Conservation (phyloP, 148 eudicot genomes). For the Heliamphora exappendiculata region DNA sequence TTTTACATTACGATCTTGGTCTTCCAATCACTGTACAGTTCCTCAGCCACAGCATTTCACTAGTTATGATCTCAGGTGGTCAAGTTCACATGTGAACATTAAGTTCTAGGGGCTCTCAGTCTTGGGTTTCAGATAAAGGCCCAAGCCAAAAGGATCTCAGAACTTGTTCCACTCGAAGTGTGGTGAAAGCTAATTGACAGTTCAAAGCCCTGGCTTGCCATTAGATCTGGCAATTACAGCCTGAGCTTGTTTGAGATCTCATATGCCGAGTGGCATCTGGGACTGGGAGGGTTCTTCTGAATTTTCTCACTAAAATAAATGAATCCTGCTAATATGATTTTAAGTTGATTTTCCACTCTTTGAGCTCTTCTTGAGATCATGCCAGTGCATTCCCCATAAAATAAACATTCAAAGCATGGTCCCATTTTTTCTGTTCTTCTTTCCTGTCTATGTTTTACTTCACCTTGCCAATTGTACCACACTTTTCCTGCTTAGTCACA, state of each 20-base stretch:
- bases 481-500: not conserved
- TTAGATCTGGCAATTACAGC: not conserved
- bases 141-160: not conserved
- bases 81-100: not conserved
- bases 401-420: not conserved
- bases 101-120: not conserved
- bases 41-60: not conserved
- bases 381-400: not conserved
- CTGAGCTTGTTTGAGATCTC: not conserved
- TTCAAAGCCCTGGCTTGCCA: not conserved
- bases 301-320: not conserved
- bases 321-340: not conserved
- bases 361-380: not conserved
- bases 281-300: slow-evolving; percentile 1
- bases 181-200: not conserved
- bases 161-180: not conserved
- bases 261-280: slow-evolving; percentile 1
- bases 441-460: not conserved
- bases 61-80: not conserved
- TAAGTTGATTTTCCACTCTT: slow-evolving; percentile 2
- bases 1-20: not conserved
- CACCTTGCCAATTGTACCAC: not conserved
- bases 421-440: not conserved
- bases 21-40: not conserved
- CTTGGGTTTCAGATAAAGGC: not conserved